Conservation (phyloP, 306 rosid species). For the Abrus pulchellus region DNA sequence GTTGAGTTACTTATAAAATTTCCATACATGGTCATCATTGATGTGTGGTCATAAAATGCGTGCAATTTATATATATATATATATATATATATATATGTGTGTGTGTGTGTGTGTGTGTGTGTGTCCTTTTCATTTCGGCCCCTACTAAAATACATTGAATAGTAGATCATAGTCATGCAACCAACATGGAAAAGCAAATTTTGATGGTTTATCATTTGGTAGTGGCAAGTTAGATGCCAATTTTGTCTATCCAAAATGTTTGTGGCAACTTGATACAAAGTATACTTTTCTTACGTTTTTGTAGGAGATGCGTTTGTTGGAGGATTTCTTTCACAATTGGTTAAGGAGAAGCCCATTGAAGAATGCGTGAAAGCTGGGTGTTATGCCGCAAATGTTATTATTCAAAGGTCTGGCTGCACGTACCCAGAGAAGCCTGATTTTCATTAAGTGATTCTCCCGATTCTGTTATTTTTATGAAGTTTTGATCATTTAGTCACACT, state of each 20-base stretch:
- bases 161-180: slow-evolving; percentile 16
- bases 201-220: not conserved
- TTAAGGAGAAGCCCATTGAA: slow-evolving; percentile 77
- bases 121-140: no score
- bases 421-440: slow-evolving; percentile 94
- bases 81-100: no score
- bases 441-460: slow-evolving; percentile 44
- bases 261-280: slow-evolving; percentile 1
- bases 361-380: slow-evolving; percentile 86
- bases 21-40: no score
- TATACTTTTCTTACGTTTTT: slow-evolving; percentile 38
- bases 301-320: slow-evolving; percentile 98
- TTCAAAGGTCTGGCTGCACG: slow-evolving; percentile 96
- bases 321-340: slow-evolving; percentile 87
- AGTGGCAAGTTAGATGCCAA: slow-evolving; percentile 19
- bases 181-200: not conserved
- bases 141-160: not conserved
- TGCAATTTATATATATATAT: no score
- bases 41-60: no score
- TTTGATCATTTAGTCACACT: slow-evolving; percentile 46
- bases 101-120: no score
- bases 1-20: no score
- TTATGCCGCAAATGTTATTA: slow-evolving; percentile 88
- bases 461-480: slow-evolving; percentile 6
- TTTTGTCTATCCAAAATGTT: slow-evolving; percentile 22